A percentile compares a stretch with the other conserved stretches of the same genome.
Evolutionary conservation across 2,329 filamentous ascomycete genomes (phyloP).

Genomic region (Calonectria multiphialidica): DNA sequence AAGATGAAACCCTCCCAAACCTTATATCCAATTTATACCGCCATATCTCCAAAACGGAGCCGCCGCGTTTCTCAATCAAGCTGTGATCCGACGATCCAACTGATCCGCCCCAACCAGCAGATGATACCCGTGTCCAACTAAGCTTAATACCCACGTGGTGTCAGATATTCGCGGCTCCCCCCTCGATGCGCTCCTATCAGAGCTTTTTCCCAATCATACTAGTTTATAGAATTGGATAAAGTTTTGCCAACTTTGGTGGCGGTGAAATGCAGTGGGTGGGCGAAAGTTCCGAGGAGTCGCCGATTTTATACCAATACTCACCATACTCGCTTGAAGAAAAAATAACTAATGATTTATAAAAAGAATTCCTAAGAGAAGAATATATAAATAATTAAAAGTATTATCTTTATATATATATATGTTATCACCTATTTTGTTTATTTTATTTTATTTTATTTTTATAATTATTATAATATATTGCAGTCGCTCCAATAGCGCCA

Average conservation of each 20-base stretch:
- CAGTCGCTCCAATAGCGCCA: too few relatives aligned
- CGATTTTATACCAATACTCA: too few relatives aligned
- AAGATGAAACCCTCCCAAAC: neutral
- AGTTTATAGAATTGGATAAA: neutral
- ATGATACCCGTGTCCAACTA: neutral
- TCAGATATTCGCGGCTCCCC: neutral
- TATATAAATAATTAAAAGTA: too few relatives aligned
- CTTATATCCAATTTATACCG: neutral
- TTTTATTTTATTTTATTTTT: too few relatives aligned
- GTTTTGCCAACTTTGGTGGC: neutral
- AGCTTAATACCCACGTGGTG: neutral
- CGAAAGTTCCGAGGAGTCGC: too few relatives aligned
- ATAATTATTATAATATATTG: too few relatives aligned
- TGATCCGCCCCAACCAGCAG: neutral
- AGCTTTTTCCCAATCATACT: neutral
- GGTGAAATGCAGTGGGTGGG: too few relatives aligned
- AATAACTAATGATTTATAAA: too few relatives aligned
- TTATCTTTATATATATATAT: too few relatives aligned
- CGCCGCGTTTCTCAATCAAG: neutral
- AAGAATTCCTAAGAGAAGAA: too few relatives aligned
- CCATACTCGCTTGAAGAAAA: too few relatives aligned
- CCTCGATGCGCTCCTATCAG: conserved; percentile 22
- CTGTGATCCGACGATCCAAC: neutral
- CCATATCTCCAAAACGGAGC: neutral
- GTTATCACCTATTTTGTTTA: too few relatives aligned